Base-by-base conservation (phyloP, 1,284 basidiomycete species). In the Dichomitus squalens region DNA sequence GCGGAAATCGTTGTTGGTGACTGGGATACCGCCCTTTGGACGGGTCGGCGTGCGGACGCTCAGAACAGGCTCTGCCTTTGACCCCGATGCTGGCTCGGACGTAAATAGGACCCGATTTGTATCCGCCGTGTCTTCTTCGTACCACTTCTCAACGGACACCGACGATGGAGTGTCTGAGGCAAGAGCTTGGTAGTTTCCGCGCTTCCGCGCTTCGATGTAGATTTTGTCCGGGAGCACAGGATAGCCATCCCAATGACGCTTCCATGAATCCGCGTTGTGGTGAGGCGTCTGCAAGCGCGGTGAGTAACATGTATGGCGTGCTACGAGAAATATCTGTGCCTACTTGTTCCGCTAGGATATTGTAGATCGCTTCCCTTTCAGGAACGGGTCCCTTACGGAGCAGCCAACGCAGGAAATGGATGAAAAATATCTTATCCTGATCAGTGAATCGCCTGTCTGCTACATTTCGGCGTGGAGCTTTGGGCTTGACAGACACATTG, bases 371-470 rank as follows among this genome's bases (percentile, higher is more conserved):
- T 7, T 31, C 39, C 31, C 31, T 55, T 2, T 27, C 7, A 1
- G 39, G 43, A 7, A 33, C 23, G 7, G 9, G 20, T n/a, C 44
- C 35, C 14, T 43, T 16, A 9, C n/a, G 11, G 6, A 49, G 38
- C 4, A 20, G 21, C 46, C 39, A 49, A 7, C 31, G 46, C 46
- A 55, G 35, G 21, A 33, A 49, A 12, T 55, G 50, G 14, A 52
- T 52, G 39, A 52, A 52, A 29, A 52, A 52, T 14, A 52, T n/a
- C 39, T 52, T 52, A 4, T 52, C 50, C 31, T 31, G 38, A 5
- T 20, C 27, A n/a, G 50, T 34, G 31, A 52, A 52, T 18, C 39
- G n/a, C 12, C 31, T 4, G 29, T 18, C 46, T 1, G 34, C 29
- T 7, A 18, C n/a, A n/a, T 8, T 0, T 3, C 21, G 20, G n/a